A percentile compares a stretch with the other conserved stretches of the same genome.
Evolutionary conservation across 2,329 filamentous ascomycete species (phyloP).

Genomic region (Colletotrichum sojae): DNA sequence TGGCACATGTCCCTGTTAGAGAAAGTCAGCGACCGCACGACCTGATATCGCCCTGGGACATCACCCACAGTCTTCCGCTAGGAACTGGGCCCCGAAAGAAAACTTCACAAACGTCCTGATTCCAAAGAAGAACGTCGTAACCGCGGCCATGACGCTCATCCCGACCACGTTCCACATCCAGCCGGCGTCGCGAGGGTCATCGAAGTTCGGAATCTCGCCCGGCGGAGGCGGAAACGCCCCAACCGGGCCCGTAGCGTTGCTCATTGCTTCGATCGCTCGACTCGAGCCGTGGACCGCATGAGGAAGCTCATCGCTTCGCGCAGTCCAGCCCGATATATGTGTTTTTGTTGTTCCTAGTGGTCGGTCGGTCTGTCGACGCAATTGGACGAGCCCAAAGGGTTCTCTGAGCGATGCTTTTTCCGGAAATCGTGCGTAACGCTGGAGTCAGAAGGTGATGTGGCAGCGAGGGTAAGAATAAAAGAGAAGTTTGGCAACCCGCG

Average conservation of each 20-base stretch:
- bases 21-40: too few relatives aligned
- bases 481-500: not conserved
- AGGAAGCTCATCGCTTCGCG: conserved; percentile 28
- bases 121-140: conserved; percentile 35
- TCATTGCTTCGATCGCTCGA: conserved; percentile 31
- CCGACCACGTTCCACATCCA: conserved; percentile 37
- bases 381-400: not conserved
- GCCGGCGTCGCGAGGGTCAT: conserved; percentile 39
- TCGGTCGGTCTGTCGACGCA: not conserved
- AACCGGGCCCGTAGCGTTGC: conserved; percentile 24
- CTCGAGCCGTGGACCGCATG: conserved; percentile 19
- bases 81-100: conserved; percentile 16
- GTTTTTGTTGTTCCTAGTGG: not conserved
- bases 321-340: not conserved
- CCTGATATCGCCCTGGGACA: too few relatives aligned
- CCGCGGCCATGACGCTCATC: conserved; percentile 39
- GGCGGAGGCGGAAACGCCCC: conserved; percentile 44
- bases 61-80: conserved; percentile 31
- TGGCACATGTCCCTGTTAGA: conserved; percentile 29
- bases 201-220: conserved; percentile 43
- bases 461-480: conserved; percentile 7
- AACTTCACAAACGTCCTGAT: conserved; percentile 43
- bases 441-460: too few relatives aligned
- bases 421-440: too few relatives aligned
- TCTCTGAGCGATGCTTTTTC: not conserved